Conservation (phyloP, 2,329 filamentous ascomycete species). For the Fusarium sp. region DNA sequence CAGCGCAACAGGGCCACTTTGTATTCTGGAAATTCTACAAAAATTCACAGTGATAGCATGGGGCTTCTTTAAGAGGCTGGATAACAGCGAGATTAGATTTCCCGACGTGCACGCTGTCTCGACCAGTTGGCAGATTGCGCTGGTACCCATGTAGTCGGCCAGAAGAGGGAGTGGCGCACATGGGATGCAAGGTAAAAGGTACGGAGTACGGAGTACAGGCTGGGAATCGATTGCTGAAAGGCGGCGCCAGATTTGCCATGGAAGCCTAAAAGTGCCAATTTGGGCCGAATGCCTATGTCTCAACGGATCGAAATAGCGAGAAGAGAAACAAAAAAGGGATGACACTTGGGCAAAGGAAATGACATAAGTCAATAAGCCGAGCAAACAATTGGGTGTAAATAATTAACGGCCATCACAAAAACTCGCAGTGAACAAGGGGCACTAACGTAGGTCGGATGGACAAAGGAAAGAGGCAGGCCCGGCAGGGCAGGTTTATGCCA, state of each 20-base stretch:
- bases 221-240: not conserved
- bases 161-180: conserved; percentile 27
- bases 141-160: conserved; percentile 16
- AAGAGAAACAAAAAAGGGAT: conserved; percentile 2
- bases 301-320: too few relatives aligned
- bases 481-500: conserved; percentile 38
- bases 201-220: not conserved
- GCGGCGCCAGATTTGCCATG: not conserved
- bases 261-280: not conserved
- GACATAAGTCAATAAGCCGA: conserved; percentile 6
- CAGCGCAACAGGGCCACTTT: not conserved
- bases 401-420: conserved; percentile 19
- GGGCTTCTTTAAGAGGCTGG: not conserved
- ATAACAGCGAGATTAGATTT: not conserved
- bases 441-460: conserved; percentile 21
- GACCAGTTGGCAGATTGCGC: not conserved
- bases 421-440: conserved; percentile 6
- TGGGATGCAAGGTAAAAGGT: conserved; percentile 15
- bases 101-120: not conserved
- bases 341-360: conserved; percentile 12
- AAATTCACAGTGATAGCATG: not conserved
- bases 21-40: not conserved
- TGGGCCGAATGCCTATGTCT: not conserved
- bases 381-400: conserved; percentile 15
- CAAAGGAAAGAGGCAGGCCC: conserved; percentile 13